Conservation (phyloP, 2,329 filamentous ascomycete genomes). For the Apiospora sp. region DNA sequence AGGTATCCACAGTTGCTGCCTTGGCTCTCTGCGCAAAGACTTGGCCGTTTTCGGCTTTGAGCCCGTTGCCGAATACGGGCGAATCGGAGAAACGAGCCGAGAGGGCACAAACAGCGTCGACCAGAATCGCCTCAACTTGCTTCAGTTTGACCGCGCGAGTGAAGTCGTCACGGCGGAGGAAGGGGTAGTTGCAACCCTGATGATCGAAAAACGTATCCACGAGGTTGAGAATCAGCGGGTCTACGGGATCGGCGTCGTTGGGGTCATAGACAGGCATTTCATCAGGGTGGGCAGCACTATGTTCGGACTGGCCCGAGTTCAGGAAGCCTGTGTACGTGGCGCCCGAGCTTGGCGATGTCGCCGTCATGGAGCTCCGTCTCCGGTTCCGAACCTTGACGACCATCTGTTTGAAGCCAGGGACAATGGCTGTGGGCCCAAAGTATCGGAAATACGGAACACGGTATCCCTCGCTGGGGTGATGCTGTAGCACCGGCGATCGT, state of each 20-base stretch:
- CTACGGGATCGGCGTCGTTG: constrained; percentile 73
- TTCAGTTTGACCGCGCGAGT: constrained; percentile 81
- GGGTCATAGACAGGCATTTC: constrained; percentile 79
- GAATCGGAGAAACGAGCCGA: constrained; percentile 81
- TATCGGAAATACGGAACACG: constrained; percentile 90
- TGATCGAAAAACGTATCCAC: constrained; percentile 83
- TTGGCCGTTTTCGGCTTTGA: constrained; percentile 74
- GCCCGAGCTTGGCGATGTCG: constrained; percentile 56
- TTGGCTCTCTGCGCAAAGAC: constrained; percentile 85
- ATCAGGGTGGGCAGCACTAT: constrained; percentile 53
- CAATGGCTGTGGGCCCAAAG: constrained; percentile 89
- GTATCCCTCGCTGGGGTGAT: constrained; percentile 62
- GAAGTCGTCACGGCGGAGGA: constrained; percentile 77
- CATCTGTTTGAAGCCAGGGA: constrained; percentile 93
- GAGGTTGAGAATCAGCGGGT: constrained; percentile 77
- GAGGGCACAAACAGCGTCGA: constrained; percentile 85
- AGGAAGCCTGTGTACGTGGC: constrained; percentile 43
- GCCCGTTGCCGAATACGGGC: constrained; percentile 57
- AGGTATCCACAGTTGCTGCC: constrained; percentile 81
- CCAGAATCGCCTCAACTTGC: constrained; percentile 81
- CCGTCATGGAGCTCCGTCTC: constrained; percentile 67
- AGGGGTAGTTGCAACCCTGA: constrained; percentile 86
- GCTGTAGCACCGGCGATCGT: constrained; percentile 55
- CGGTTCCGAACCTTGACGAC: constrained; percentile 77
- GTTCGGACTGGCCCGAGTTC: constrained; percentile 53